Evolutionary conservation across 2,329 filamentous ascomycete species (phyloP), one percentile per base, ranked within the genome.

Genomic region (Sclerotinia minor): DNA sequence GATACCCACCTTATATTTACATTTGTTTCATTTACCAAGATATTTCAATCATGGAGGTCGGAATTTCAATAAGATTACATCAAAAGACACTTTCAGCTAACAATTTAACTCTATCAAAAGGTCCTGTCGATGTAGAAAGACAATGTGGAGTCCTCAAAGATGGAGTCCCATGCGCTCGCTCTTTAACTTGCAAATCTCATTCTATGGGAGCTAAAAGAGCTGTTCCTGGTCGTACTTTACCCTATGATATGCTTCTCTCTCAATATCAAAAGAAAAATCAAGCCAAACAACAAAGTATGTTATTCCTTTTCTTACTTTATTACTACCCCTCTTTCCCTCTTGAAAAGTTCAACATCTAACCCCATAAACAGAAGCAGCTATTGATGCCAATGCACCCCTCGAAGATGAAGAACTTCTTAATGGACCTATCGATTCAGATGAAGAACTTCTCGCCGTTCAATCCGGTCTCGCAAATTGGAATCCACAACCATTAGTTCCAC

Each of bases 231-330:
- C 85, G 94, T 70, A 95, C 91, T 55, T 80, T 96, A 69, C 94
- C 94, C 1, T 97, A 97, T 76, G 93, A 97, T 78, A 95, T 96
- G 89, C 82, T 97, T 50, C 84, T 97, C 49, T 89, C 91, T 19
- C 89, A 90, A 9, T 95, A 95, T 76, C 92, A 95, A 79, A 97
- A 98, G 84, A 98, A 97, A 83, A 99, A 99, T 75, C 95, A 98
- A 79, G 95, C 95, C 29, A 96, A 97, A 76, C 92, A 97, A 81
- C 95, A 98, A 79, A 96, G 92, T 94, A 83, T 80, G 89, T 85
- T 26, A 54, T 45, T 38, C 38, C 21, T 38, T 66, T 59, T 67
- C 59, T 52, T 53, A 49, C 60, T 69, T 50, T 38, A 64, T 73
- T 75, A 66, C 74, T 38, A 38, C 60, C 24, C 45, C 44, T 19